Conservation (phyloP, 1,284 basidiomycete species). For the Heterobasidion occidentale region DNA sequence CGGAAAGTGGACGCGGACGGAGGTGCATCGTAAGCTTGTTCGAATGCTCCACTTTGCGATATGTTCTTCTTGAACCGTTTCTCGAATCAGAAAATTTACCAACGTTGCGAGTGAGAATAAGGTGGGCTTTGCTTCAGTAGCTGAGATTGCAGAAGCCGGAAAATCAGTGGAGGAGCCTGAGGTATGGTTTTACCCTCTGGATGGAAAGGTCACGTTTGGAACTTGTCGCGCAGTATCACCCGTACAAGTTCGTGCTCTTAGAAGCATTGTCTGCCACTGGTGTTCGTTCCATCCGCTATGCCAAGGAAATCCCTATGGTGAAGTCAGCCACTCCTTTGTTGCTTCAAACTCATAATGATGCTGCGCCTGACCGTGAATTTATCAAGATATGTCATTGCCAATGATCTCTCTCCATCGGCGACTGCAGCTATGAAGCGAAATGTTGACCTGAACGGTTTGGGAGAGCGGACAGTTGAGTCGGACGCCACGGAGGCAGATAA, state of each 20-base stretch:
- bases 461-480: slow-evolving; percentile 18
- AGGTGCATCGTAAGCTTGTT: neutral
- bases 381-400: slow-evolving; percentile 82
- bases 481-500: slow-evolving; percentile 8
- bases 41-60: neutral
- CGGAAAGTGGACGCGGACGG: slow-evolving; percentile 18
- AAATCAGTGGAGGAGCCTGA: too few relatives aligned
- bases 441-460: slow-evolving; percentile 82
- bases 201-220: neutral
- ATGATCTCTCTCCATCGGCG: slow-evolving; percentile 84
- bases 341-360: neutral
- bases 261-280: slow-evolving; percentile 97
- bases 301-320: slow-evolving; percentile 92
- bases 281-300: slow-evolving; percentile 93
- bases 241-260: slow-evolving; percentile 75
- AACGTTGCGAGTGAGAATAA: too few relatives aligned
- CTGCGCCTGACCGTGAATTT: slow-evolving; percentile 3
- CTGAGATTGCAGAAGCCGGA: too few relatives aligned
- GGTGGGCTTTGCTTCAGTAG: too few relatives aligned
- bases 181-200: too few relatives aligned
- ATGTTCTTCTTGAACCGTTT: too few relatives aligned
- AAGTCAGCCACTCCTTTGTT: slow-evolving; percentile 40
- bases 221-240: slow-evolving; percentile 30
- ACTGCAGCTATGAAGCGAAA: slow-evolving; percentile 86
- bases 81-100: too few relatives aligned